Base-by-base conservation (phyloP, 306 rosid species). In the Oemleria cerasiformis region DNA sequence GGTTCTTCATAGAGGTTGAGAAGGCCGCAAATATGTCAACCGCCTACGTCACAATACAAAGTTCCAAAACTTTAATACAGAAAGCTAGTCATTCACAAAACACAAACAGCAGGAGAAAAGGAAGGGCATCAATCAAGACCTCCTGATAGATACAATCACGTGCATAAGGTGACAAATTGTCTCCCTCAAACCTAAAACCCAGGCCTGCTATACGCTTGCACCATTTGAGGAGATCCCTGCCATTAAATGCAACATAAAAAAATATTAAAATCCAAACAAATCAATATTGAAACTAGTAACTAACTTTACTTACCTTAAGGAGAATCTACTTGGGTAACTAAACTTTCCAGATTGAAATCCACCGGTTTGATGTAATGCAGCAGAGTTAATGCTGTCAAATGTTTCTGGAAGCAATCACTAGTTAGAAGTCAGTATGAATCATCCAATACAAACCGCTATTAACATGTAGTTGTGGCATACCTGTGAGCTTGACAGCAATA, bases 191-290 rank as follows among this genome's bases (percentile, higher is more conserved):
- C 77, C 74, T 68, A 53, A 91, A 83, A 40, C 87, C 83, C 68
- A 84, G 78, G 63, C 87, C 86, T 11, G 60, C 79, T 51, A 94
- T 84, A 67, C 98, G 94, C 77, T 87, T 91, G 87, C 97, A 89
- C 98, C 96, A 94, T 75, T 94, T 94, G 75, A 94, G 90, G 72
- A 94, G 92, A 84, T 94, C 96, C 84, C 98, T 93, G 82, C 68
- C 79, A 86, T 45, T 20, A 61, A 78, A 74, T 73, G 21, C 70
- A 67, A 65, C 61, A 50, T 72, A 36, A 12, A 34, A 53, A 59
- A 58, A 65, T n/a, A 64, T 38, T 1, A 14, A 23, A 63, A 45
- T 57, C 41, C 54, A 64, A 56, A 48, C 47, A 49, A 70, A 14
- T 23, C 19, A 39, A 11, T 47, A 65, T 25, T 55, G 50, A 61